phyloP scores from a whole-genome alignment of 176 grass and related monocot species.

The Alopecurus myosuroides region DNA sequence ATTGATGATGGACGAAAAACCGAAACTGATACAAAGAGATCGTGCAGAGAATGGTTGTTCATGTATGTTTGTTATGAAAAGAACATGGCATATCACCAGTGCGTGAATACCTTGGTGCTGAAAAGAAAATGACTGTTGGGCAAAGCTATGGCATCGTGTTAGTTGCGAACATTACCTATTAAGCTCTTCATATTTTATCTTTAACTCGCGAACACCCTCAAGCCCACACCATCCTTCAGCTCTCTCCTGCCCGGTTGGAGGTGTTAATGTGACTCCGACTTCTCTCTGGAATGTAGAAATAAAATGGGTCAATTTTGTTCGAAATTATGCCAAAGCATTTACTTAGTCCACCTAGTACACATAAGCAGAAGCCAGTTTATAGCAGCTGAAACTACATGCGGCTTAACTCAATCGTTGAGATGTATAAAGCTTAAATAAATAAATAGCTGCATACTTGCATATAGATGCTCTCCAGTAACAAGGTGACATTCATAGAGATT shows the following conservation, averaged over 20 bases:
- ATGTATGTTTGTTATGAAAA: too few relatives aligned
- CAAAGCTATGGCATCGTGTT: neutral
- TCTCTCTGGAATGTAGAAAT: constrained; percentile 51
- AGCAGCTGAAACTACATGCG: neutral
- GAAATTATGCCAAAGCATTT: neutral
- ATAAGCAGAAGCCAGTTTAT: neutral
- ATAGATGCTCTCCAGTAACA: neutral
- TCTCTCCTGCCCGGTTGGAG: constrained; percentile 60
- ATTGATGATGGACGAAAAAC: too few relatives aligned
- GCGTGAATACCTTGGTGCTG: neutral
- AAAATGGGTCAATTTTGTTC: neutral
- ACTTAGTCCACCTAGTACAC: neutral
- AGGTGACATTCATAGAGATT: neutral
- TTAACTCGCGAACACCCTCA: constrained; percentile 51
- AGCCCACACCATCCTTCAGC: constrained; percentile 72
- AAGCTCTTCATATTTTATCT: constrained; percentile 67
- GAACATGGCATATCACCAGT: too few relatives aligned
- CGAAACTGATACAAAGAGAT: too few relatives aligned
- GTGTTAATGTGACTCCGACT: constrained; percentile 76
- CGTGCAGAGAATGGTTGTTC: too few relatives aligned
- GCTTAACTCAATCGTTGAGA: neutral
- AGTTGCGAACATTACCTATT: constrained; percentile 54
- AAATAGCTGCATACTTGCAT: neutral
- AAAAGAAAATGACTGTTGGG: neutral
- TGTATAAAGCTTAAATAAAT: neutral